Percentiles rank a stretch among this genome's conserved stretches.
phyloP scores from a whole-genome alignment of 2,329 filamentous ascomycete genomes.

The Fusarium acutatum region DNA sequence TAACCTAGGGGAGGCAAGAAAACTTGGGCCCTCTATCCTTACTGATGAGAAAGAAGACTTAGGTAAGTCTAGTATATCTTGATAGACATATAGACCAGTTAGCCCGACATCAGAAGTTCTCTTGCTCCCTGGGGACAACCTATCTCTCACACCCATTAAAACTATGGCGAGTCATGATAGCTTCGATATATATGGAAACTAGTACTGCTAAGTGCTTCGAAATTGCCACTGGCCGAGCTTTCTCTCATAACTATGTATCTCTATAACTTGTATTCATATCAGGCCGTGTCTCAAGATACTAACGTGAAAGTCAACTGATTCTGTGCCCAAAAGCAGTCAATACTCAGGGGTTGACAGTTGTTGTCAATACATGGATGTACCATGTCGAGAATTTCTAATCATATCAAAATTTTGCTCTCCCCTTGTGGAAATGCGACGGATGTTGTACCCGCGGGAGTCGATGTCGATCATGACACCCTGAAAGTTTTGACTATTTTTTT shows the following conservation, averaged over 20 bases:
- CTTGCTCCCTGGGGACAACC: background rate
- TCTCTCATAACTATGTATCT: background rate
- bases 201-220: background rate
- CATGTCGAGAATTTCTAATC: background rate
- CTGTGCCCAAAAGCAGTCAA: background rate
- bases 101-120: background rate
- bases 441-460: slow-evolving; percentile 1
- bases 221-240: background rate
- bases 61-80: background rate
- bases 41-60: background rate
- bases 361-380: background rate
- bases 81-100: background rate
- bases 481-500: background rate
- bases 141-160: background rate
- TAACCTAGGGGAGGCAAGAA: background rate
- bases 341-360: background rate
- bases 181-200: background rate
- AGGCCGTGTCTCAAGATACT: background rate
- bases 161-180: background rate
- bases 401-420: slow-evolving; percentile 6
- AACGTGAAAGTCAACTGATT: background rate
- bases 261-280: background rate
- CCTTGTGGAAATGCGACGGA: background rate
- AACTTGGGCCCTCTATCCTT: background rate
- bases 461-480: slow-evolving; percentile 12